A percentile compares a stretch with the other conserved stretches of the same genome.
phyloP scores from a whole-genome alignment of 2,329 filamentous ascomycete genomes.

The Pseudogymnoascus sp. region DNA sequence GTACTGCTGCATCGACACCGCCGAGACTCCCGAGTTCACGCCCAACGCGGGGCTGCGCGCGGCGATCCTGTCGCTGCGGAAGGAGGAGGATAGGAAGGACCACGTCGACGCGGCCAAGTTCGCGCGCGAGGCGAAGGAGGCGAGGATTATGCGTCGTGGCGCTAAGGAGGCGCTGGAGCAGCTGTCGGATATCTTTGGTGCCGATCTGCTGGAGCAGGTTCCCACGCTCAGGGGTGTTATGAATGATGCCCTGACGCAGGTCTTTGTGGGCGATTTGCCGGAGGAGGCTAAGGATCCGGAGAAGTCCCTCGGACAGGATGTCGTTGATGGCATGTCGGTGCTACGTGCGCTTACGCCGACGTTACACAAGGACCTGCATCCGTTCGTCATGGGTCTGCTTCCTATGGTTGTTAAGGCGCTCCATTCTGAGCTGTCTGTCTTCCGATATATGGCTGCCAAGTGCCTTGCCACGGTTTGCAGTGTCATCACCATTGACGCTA shows the following conservation, averaged over 20 bases:
- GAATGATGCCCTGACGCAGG: conserved; percentile 66
- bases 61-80: conserved; percentile 84
- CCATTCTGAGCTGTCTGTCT: conserved; percentile 80
- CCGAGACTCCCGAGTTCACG: conserved; percentile 91
- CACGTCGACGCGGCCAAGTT: conserved; percentile 86
- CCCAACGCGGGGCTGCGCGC: conserved; percentile 70
- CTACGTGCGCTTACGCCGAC: conserved; percentile 91
- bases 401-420: conserved; percentile 81
- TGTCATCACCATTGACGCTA: conserved; percentile 86
- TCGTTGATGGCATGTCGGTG: conserved; percentile 88
- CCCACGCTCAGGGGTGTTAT: conserved; percentile 76
- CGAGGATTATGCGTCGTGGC: conserved; percentile 81
- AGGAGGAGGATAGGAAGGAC: conserved; percentile 92
- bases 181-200: conserved; percentile 69
- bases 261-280: conserved; percentile 66
- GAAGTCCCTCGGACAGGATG: conserved; percentile 74
- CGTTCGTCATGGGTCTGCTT: conserved; percentile 74
- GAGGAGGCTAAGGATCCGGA: conserved; percentile 64
- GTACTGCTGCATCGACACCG: conserved; percentile 95
- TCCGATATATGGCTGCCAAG: conserved; percentile 94
- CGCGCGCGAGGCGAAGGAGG: conserved; percentile 79
- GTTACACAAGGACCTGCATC: conserved; percentile 63
- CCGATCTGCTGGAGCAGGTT: conserved; percentile 68
- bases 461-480: conserved; percentile 97
- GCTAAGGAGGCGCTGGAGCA: conserved; percentile 92